phyloP scores from a whole-genome alignment of 2,329 filamentous ascomycete genomes.

The Penicillium hordei region DNA sequence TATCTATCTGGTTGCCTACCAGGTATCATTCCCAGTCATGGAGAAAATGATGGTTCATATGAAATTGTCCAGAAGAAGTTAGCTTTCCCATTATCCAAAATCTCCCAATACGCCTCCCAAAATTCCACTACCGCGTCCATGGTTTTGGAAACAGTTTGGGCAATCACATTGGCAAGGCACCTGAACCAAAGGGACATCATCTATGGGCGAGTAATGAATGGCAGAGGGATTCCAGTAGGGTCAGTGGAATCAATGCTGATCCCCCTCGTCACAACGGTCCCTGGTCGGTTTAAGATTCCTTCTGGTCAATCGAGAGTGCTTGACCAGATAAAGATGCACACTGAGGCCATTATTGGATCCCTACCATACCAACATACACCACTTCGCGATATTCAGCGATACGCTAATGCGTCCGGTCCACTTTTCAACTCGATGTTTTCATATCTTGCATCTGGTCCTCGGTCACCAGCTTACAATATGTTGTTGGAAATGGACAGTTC shows the following conservation, averaged over 20 bases:
- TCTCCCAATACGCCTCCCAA: not conserved
- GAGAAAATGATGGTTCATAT: not conserved
- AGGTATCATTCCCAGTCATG: not conserved
- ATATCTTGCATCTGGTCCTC: not conserved
- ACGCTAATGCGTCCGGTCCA: not conserved
- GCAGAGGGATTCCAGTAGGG: not conserved
- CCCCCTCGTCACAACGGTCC: conserved; percentile 4
- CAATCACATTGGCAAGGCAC: not conserved
- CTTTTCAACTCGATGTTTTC: conserved; percentile 6
- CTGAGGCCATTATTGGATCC: not conserved
- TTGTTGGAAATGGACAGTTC: conserved; percentile 4
- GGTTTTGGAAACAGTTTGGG: conserved; percentile 4
- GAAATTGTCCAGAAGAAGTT: not conserved
- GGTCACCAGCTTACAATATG: not conserved
- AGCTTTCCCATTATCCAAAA: not conserved
- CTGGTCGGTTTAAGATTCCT: not conserved
- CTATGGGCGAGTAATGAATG: conserved; percentile 5
- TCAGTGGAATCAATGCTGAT: conserved; percentile 2
- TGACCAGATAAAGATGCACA: not conserved
- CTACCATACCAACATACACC: conserved; percentile 6
- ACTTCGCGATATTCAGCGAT: conserved; percentile 1
- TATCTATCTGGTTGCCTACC: not conserved
- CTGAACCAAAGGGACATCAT: conserved; percentile 1
- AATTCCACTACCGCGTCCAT: not conserved
- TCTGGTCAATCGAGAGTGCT: not conserved